These are phyloP conservation scores for Globisporangium carolinianum DNA, from an alignment of 352 stramenopile genomes.

Conservation along the genomic window DNA sequence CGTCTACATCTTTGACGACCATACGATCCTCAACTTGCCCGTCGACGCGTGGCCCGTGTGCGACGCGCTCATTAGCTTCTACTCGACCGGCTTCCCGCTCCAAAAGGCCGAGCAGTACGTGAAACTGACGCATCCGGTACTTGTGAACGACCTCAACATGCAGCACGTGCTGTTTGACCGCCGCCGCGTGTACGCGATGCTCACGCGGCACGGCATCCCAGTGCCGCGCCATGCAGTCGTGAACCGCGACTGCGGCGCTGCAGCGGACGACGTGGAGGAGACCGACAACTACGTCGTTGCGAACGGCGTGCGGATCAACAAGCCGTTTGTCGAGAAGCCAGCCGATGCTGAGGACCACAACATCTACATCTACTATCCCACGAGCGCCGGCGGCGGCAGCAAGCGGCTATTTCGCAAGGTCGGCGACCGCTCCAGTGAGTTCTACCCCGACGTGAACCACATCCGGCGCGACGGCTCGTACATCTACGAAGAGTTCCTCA, in stretches of 20 bases:
- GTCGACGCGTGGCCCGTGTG: constrained; percentile 94
- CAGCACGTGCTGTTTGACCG: constrained; percentile 95
- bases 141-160: constrained; percentile 98
- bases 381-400: constrained; percentile 94
- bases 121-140: constrained; percentile 91
- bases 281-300: constrained; percentile 84
- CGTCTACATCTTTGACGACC: constrained; percentile 97
- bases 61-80: constrained; percentile 99
- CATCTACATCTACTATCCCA: constrained; percentile 99
- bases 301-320: constrained; percentile 96
- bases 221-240: constrained; percentile 95
- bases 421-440: constrained; percentile 89
- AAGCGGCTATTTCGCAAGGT: constrained; percentile 99
- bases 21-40: constrained; percentile 92
- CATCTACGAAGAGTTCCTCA: constrained; percentile 98
- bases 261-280: constrained; percentile 64
- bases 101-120: constrained; percentile 97
- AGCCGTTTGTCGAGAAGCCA: constrained; percentile 99
- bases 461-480: constrained; percentile 94
- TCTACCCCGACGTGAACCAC: constrained; percentile 96
- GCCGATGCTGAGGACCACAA: constrained; percentile 99
- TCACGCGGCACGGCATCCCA: constrained; percentile 92
- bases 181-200: constrained; percentile 93
- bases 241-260: constrained; percentile 86
- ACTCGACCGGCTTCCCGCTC: constrained; percentile 96